These are phyloP conservation scores for Neonectria sp. DNA, from an alignment of 2,329 filamentous ascomycete species.

Conservation along the genomic window DNA sequence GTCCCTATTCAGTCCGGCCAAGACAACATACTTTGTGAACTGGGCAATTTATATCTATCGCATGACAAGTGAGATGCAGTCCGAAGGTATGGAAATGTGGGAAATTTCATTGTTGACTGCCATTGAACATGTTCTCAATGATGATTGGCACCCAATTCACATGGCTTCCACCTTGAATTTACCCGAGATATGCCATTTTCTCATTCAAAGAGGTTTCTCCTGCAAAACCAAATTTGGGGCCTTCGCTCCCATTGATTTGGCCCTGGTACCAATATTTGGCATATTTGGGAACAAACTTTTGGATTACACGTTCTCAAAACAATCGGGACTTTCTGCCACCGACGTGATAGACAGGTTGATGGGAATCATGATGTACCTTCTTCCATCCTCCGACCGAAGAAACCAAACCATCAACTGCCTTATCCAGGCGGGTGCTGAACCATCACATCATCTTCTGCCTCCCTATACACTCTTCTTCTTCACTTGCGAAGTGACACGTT, in stretches of 20 bases:
- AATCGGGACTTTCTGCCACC: background rate
- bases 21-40: background rate
- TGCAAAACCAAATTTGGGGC: background rate
- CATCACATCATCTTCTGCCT: background rate
- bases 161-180: slow-evolving; percentile 31
- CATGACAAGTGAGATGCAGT: no score
- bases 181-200: slow-evolving; percentile 16
- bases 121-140: fast-evolving
- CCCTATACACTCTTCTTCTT: background rate
- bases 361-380: background rate
- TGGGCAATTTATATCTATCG: slow-evolving; percentile 19
- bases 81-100: no score
- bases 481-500: background rate
- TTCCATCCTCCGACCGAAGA: background rate
- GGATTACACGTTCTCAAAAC: background rate
- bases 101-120: background rate
- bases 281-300: background rate
- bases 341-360: background rate
- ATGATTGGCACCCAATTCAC: slow-evolving; percentile 13
- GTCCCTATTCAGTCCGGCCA: slow-evolving; percentile 14
- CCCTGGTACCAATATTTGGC: fast-evolving
- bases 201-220: background rate
- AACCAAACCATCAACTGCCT: slow-evolving; percentile 7
- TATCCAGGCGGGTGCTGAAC: background rate
- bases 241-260: slow-evolving; percentile 1